Conservation (phyloP, 192 early-diverging fungal genomes). For the Coemansia sp. region DNA sequence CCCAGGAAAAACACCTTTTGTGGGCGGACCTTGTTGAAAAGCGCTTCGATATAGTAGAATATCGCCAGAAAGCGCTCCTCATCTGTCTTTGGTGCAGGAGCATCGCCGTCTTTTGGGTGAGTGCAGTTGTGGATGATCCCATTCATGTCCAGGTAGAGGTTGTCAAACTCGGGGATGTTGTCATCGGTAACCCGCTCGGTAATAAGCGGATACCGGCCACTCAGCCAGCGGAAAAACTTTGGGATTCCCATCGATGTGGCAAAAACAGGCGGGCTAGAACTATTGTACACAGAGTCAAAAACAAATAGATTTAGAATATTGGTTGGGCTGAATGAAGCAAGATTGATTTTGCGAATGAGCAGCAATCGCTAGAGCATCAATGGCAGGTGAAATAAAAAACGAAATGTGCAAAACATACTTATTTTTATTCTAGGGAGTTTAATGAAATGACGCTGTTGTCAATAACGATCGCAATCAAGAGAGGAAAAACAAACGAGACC, state of each 20-base stretch:
- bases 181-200: constrained; percentile 87
- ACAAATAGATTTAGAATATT: background rate
- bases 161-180: constrained; percentile 95
- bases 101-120: constrained; percentile 87
- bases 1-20: constrained; percentile 94
- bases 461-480: constrained; percentile 1
- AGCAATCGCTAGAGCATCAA: background rate
- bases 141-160: constrained; percentile 99
- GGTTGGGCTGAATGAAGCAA: background rate
- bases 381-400: background rate
- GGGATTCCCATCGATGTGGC: constrained; percentile 73
- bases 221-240: constrained; percentile 98
- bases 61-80: constrained; percentile 91
- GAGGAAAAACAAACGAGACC: background rate
- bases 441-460: background rate
- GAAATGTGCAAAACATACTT: background rate
- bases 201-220: constrained; percentile 94
- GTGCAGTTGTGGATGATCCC: constrained; percentile 98
- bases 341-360: background rate
- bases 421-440: background rate
- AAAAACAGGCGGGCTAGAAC: background rate
- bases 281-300: background rate
- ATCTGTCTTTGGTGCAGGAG: constrained; percentile 86
- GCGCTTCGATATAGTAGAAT: constrained; percentile 94
- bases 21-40: constrained; percentile 91